These are phyloP conservation scores for Moringa oleifera DNA, from an alignment of 345 rosid genomes.

Conservation along the genomic window DNA sequence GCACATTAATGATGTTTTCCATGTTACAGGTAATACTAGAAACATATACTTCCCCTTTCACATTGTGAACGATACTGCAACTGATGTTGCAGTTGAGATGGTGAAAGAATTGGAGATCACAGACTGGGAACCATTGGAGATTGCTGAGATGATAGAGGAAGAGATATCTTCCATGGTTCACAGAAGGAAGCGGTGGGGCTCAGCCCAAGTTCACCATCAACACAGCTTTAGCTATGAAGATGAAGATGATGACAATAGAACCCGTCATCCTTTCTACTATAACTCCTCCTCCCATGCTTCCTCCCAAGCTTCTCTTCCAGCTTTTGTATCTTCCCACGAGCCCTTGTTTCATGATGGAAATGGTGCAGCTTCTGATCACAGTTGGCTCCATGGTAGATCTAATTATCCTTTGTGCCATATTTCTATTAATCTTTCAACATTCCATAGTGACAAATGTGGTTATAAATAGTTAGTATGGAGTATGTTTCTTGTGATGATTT, in stretches of 20 bases:
- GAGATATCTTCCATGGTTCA: constrained; percentile 69
- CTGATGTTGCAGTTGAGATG: constrained; percentile 86
- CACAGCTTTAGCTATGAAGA: constrained; percentile 47
- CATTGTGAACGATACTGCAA: constrained; percentile 62
- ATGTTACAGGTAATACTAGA: constrained; percentile 55
- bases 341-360: constrained; percentile 10
- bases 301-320: constrained; percentile 40
- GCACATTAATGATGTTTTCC: background rate
- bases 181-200: constrained; percentile 39
- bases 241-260: constrained; percentile 24
- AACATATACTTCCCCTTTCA: constrained; percentile 84
- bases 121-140: constrained; percentile 69
- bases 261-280: constrained; percentile 34
- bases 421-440: background rate
- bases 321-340: constrained; percentile 19
- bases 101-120: constrained; percentile 74
- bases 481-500: background rate
- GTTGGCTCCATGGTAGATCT: constrained; percentile 39
- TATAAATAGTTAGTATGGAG: too few species aligned
- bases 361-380: constrained; percentile 2
- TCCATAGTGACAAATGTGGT: background rate
- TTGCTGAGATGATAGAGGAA: constrained; percentile 76
- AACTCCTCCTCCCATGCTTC: constrained; percentile 47
- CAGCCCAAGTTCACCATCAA: constrained; percentile 25
- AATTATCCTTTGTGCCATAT: background rate